Conservation (phyloP, 75 land plant genomes). For the Ceratopteris richardii region DNA sequence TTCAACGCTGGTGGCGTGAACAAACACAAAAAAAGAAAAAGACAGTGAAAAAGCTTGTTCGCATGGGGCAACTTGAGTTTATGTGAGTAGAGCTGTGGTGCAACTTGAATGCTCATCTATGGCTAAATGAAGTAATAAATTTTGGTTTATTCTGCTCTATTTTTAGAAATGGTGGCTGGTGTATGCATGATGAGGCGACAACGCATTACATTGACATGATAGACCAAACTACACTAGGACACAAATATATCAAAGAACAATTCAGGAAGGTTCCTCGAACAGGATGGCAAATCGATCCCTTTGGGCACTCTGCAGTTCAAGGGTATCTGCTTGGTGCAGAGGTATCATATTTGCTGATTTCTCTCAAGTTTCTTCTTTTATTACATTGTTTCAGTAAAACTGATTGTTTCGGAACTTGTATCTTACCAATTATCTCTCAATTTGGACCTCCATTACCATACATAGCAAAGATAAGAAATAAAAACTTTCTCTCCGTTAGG, state of each 20-base stretch:
- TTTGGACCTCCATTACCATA: no score
- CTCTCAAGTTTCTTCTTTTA: neutral
- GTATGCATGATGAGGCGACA: conserved; percentile 96
- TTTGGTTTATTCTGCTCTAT: neutral
- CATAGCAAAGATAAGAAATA: no score
- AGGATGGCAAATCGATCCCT: conserved; percentile 98
- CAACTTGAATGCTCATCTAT: neutral
- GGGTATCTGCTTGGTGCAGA: conserved; percentile 76
- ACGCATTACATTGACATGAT: conserved; percentile 94
- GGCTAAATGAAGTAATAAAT: neutral
- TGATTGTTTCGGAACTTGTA: no score
- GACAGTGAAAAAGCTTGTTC: conserved; percentile 44
- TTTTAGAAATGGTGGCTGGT: conserved; percentile 87
- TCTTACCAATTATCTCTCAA: no score
- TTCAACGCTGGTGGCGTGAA: conserved; percentile 62
- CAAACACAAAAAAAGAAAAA: conserved; percentile 35
- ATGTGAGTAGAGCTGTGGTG: conserved; percentile 19
- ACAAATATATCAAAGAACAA: conserved; percentile 58
- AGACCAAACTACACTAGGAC: conserved; percentile 92
- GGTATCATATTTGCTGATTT: conserved; percentile 23
- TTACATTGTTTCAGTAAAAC: neutral
- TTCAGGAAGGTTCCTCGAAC: conserved; percentile 55
- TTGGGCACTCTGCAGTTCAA: conserved; percentile 87
- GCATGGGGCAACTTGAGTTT: conserved; percentile 57
- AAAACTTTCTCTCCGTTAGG: no score